Conservation (phyloP, 257 asterid species). For the Ocimum tenuiflorum region DNA sequence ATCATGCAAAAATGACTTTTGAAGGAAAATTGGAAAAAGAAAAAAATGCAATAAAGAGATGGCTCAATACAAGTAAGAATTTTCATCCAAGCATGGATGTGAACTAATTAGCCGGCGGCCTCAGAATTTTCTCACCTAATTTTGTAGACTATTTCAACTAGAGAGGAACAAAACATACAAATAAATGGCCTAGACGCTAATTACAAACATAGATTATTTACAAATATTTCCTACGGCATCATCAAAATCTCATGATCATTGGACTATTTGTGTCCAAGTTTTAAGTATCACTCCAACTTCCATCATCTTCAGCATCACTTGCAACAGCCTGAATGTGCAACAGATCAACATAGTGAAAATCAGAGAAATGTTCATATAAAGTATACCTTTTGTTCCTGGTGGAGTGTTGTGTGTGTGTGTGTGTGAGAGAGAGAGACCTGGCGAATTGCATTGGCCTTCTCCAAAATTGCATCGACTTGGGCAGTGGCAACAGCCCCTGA, state of each 20-base stretch:
- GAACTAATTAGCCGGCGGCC: no score
- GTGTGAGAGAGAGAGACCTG: constrained; percentile 38
- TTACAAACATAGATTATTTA: constrained; percentile 23
- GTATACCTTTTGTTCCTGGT: neutral
- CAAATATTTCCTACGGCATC: constrained; percentile 24
- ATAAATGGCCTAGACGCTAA: constrained; percentile 17
- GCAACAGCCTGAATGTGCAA: constrained; percentile 66
- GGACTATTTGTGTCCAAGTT: neutral
- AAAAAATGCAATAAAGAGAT: no score
- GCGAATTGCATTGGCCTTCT: constrained; percentile 88
- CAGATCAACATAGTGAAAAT: neutral
- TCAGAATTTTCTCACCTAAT: no score
- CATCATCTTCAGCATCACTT: constrained; percentile 64
- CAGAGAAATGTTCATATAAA: neutral
- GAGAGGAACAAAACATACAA: constrained; percentile 11
- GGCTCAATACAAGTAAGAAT: no score
- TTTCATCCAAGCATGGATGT: no score
- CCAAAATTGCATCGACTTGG: constrained; percentile 73
- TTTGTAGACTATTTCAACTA: constrained; percentile 3
- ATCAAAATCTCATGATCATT: neutral
- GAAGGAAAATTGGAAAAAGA: no score
- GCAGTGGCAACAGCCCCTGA: constrained; percentile 39
- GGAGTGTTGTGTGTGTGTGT: neutral
- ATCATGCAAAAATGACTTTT: no score
- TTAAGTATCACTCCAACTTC: constrained; percentile 49